A percentile compares a stretch with the other conserved stretches of the same genome.
phyloP scores from a whole-genome alignment of 805 yeast species.

The Barnettozyma siamensis region DNA sequence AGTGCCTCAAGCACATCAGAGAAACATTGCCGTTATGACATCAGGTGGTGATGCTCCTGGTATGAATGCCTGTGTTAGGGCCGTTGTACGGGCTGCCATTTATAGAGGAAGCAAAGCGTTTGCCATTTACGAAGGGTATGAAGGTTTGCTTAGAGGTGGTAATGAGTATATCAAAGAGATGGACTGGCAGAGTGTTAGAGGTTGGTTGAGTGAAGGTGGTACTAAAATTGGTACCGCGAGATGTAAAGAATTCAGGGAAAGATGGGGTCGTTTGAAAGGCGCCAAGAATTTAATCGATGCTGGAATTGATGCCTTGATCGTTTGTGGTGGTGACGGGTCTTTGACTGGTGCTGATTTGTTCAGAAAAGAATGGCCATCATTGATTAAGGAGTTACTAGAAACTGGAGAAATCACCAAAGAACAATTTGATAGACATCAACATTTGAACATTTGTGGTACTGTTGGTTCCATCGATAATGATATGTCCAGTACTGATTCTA shows the following conservation, averaged over 20 bases:
- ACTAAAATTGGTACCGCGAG: slow-evolving; percentile 88
- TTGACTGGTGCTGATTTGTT: slow-evolving; percentile 95
- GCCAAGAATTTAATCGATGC: slow-evolving; percentile 77
- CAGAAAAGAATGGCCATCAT: slow-evolving; percentile 90
- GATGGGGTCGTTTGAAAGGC: slow-evolving; percentile 77
- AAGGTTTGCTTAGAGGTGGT: slow-evolving; percentile 87
- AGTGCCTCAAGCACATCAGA: not conserved
- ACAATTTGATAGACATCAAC: slow-evolving; percentile 55
- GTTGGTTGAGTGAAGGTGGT: slow-evolving; percentile 68
- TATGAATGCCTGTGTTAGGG: slow-evolving; percentile 93
- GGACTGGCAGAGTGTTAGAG: slow-evolving; percentile 70
- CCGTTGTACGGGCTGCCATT: slow-evolving; percentile 90
- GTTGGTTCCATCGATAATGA: slow-evolving; percentile 98
- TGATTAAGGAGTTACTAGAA: slow-evolving; percentile 63
- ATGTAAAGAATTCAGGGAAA: slow-evolving; percentile 77
- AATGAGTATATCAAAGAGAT: slow-evolving; percentile 50
- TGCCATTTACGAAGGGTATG: slow-evolving; percentile 91
- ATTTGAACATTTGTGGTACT: slow-evolving; percentile 82
- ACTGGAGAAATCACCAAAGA: slow-evolving; percentile 51
- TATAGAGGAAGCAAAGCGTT: slow-evolving; percentile 81
- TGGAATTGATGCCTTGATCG: slow-evolving; percentile 93
- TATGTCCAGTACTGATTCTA: slow-evolving; percentile 94
- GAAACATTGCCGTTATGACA: slow-evolving; percentile 87
- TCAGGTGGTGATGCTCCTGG: slow-evolving; percentile 99
- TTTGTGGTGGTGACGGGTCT: slow-evolving; percentile 99